Evolutionary conservation across 2,329 filamentous ascomycete species (phyloP).

Genomic region (Dactylella cylindrospora): DNA sequence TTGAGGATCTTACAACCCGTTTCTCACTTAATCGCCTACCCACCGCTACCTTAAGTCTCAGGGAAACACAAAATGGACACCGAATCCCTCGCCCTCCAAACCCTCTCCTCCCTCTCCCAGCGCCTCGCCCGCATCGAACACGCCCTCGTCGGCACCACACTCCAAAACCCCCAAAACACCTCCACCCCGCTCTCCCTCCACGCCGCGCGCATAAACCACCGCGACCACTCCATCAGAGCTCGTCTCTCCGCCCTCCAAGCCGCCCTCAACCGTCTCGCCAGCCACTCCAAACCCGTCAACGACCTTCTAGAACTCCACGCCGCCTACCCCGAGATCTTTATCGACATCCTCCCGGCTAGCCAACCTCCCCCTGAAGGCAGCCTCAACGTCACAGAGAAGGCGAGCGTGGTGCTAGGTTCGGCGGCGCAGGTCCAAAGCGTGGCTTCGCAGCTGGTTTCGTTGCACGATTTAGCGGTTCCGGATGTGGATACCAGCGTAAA

Average conservation of each 20-base stretch:
- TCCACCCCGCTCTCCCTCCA: slow-evolving; percentile 59
- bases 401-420: slow-evolving; percentile 61
- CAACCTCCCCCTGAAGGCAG: slow-evolving; percentile 53
- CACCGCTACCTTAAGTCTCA: neutral
- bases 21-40: neutral
- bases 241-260: slow-evolving; percentile 47
- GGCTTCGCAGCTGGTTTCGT: slow-evolving; percentile 62
- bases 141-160: slow-evolving; percentile 59
- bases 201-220: slow-evolving; percentile 57
- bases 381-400: slow-evolving; percentile 58
- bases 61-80: slow-evolving; percentile 10
- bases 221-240: slow-evolving; percentile 57
- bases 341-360: slow-evolving; percentile 60
- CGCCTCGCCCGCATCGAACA: slow-evolving; percentile 64
- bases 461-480: slow-evolving; percentile 61
- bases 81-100: slow-evolving; percentile 54
- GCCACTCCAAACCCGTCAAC: slow-evolving; percentile 47
- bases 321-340: slow-evolving; percentile 50
- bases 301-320: slow-evolving; percentile 62
- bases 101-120: slow-evolving; percentile 61
- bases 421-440: slow-evolving; percentile 61
- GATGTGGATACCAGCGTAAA: slow-evolving; percentile 60
- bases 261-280: slow-evolving; percentile 46
- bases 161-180: slow-evolving; percentile 55
- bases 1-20: neutral